These are phyloP conservation scores for Stagonosporopsis cucurbitacearum DNA, from an alignment of 2,329 filamentous ascomycete species.

Conservation along the genomic window DNA sequence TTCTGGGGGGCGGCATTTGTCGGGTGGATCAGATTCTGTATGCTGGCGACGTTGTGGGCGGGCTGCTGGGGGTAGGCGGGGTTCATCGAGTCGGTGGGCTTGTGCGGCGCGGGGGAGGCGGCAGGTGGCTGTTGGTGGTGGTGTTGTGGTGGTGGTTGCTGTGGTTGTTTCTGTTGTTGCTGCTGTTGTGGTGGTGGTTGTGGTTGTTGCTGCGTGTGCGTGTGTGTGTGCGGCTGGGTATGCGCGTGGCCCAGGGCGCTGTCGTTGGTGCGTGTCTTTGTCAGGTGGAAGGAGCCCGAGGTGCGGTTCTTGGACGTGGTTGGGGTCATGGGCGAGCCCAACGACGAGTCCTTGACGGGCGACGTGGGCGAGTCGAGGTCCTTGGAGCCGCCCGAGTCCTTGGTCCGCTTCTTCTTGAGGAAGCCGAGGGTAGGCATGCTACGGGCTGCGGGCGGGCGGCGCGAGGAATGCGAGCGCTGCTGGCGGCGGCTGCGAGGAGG, in stretches of 20 bases:
- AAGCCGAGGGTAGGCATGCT: slow-evolving; percentile 94
- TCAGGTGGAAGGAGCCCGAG: slow-evolving; percentile 39
- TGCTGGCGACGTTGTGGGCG: slow-evolving; percentile 76
- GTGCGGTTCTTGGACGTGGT: slow-evolving; percentile 42
- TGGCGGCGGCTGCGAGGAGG: slow-evolving; percentile 22
- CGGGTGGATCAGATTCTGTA: slow-evolving; percentile 82
- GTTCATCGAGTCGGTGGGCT: slow-evolving; percentile 52
- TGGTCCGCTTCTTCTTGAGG: slow-evolving; percentile 98
- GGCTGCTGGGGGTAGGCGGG: slow-evolving; percentile 42
- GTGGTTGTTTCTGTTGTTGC: slow-evolving; percentile 1
- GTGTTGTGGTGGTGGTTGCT: slow-evolving; percentile 3
- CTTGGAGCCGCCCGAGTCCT: slow-evolving; percentile 72
- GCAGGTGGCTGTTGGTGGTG: slow-evolving; percentile 1
- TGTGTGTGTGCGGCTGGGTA: slow-evolving; percentile 10
- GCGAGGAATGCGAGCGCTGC: slow-evolving; percentile 30
- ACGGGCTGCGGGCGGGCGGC: neutral
- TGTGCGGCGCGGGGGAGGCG: slow-evolving; percentile 32
- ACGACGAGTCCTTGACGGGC: slow-evolving; percentile 66
- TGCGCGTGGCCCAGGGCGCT: slow-evolving; percentile 24
- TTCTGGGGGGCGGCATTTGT: slow-evolving; percentile 27
- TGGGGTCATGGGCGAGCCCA: slow-evolving; percentile 48
- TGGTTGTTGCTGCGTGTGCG: slow-evolving; percentile 2
- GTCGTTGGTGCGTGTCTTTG: slow-evolving; percentile 41
- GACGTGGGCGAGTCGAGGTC: slow-evolving; percentile 71
- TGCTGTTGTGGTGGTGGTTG: slow-evolving; percentile 4